phyloP scores from a whole-genome alignment of 495 filamentous ascomycete species.

The Podospora anserina region DNA sequence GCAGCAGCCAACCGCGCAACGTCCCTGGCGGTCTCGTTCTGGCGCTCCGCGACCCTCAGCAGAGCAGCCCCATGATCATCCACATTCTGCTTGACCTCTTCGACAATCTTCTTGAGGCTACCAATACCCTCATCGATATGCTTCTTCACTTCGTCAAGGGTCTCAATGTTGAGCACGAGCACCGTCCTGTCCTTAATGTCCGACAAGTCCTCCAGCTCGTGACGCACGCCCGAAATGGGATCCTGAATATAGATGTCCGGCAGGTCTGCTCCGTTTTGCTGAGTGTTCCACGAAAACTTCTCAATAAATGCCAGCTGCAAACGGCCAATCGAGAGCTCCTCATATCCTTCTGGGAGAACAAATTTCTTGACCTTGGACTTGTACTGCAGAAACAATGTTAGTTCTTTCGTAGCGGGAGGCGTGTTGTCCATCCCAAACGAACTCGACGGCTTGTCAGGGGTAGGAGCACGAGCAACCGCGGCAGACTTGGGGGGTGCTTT shows the following conservation, averaged over 20 bases:
- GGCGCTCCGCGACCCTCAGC: slow-evolving; percentile 84
- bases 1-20: slow-evolving; percentile 76
- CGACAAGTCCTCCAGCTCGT: slow-evolving; percentile 90
- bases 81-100: slow-evolving; percentile 73
- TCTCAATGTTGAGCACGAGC: slow-evolving; percentile 87
- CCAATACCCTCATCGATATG: slow-evolving; percentile 92
- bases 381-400: slow-evolving; percentile 96
- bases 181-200: slow-evolving; percentile 96
- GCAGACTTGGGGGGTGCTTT: slow-evolving; percentile 15
- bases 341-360: slow-evolving; percentile 76
- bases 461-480: slow-evolving; percentile 26
- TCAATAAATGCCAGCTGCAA: slow-evolving; percentile 98
- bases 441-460: slow-evolving; percentile 41
- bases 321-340: slow-evolving; percentile 77
- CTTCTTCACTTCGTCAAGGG: slow-evolving; percentile 92
- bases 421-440: slow-evolving; percentile 56
- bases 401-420: slow-evolving; percentile 76
- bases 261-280: slow-evolving; percentile 86
- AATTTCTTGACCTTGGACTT: slow-evolving; percentile 97
- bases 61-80: slow-evolving; percentile 75
- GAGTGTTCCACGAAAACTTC: slow-evolving; percentile 97
- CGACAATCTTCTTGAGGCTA: slow-evolving; percentile 72
- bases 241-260: slow-evolving; percentile 99
- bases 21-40: slow-evolving; percentile 87
- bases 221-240: slow-evolving; percentile 85